A percentile compares a stretch with the other conserved stretches of the same genome.
Conservation (phyloP, 352 stramenopile species). For the Aphanomyces cochlioides region DNA sequence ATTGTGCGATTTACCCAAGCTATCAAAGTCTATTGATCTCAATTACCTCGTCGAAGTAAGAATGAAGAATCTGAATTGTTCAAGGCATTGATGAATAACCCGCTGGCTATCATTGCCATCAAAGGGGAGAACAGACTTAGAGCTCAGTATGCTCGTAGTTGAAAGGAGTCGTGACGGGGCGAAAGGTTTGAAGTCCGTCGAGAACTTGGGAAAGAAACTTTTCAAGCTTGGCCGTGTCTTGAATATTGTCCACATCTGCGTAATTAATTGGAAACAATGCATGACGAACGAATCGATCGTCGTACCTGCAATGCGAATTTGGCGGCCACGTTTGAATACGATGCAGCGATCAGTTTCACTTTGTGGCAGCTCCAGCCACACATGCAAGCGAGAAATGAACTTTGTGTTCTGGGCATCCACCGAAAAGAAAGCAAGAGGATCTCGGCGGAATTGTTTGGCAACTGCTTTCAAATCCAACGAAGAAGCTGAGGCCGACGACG, state of each 20-base stretch:
- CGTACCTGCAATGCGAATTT: conserved; percentile 2
- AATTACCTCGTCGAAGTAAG: no score
- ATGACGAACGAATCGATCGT: neutral
- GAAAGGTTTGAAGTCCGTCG: conserved; percentile 3
- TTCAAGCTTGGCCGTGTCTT: neutral
- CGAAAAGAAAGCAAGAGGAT: conserved; percentile 59
- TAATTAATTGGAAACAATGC: neutral
- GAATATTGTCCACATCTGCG: conserved; percentile 2
- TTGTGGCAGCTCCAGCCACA: neutral
- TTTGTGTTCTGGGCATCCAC: neutral
- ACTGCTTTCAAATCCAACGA: conserved; percentile 47
- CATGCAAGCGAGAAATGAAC: neutral
- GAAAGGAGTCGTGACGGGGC: neutral
- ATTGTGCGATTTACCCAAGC: no score
- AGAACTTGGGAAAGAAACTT: conserved; percentile 6
- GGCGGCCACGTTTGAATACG: conserved; percentile 1
- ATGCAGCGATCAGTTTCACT: neutral
- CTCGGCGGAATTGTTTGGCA: conserved; percentile 74
- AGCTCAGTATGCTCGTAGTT: neutral
- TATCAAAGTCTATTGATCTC: no score
- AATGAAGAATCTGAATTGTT: no score
- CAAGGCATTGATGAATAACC: no score
- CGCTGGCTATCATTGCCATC: no score
- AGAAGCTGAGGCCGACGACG: conserved; percentile 6
- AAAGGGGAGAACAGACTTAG: neutral